Percentiles rank a stretch among this genome's conserved stretches.
Conservation (phyloP, 192 early-diverging fungal genomes). For the Phycomyces nitens region DNA sequence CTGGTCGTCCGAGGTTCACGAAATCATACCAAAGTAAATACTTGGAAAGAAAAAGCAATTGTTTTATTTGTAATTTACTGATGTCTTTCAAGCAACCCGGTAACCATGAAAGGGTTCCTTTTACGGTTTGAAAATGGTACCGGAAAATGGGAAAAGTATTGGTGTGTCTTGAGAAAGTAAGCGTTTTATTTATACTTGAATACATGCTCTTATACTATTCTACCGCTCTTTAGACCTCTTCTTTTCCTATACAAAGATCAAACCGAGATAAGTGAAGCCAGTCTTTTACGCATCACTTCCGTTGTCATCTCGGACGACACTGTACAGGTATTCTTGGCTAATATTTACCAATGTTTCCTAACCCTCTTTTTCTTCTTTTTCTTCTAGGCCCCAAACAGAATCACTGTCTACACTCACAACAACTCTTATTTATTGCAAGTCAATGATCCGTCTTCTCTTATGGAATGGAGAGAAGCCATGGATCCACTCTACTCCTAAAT, state of each 20-base stretch:
- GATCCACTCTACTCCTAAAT: background rate
- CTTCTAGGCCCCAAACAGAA: background rate
- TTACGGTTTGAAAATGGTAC: background rate
- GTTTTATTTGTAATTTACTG: no score
- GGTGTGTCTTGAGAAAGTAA: background rate
- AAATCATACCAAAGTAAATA: background rate
- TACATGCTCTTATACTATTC: background rate
- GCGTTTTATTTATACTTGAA: background rate
- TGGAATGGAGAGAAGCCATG: background rate
- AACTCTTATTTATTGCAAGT: background rate
- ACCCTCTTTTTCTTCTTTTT: no score
- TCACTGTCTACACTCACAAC: background rate
- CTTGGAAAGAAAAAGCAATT: no score
- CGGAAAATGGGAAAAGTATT: background rate
- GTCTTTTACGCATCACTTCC: background rate
- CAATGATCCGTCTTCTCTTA: background rate
- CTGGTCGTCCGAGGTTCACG: slow-evolving; percentile 4
- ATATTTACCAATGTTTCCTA: no score
- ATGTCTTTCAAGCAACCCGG: background rate
- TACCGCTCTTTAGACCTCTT: background rate
- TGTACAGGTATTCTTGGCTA: no score
- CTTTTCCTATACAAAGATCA: slow-evolving; percentile 1
- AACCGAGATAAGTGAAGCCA: background rate
- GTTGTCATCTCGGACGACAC: background rate
- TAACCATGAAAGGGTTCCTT: background rate